Evolutionary conservation across 257 asterid genomes (phyloP).

Genomic region (Nicotiana paniculata): DNA sequence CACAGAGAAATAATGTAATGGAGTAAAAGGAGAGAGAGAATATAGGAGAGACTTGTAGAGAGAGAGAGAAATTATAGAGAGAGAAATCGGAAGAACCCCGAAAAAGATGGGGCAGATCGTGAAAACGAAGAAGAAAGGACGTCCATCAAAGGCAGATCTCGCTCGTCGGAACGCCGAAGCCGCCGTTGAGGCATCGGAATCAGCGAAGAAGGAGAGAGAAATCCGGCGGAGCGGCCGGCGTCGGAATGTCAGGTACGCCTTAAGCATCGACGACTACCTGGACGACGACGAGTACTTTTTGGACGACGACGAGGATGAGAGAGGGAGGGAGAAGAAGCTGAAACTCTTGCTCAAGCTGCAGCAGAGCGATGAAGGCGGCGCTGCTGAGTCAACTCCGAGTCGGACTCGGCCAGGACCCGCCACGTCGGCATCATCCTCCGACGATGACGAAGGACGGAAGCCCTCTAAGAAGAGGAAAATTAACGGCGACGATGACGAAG

Average conservation of each 20-base stretch:
- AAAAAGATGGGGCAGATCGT: constrained; percentile 85
- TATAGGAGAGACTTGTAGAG: constrained; percentile 13
- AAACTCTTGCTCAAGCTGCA: constrained; percentile 58
- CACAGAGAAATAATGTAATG: constrained; percentile 43
- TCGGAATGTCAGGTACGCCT: constrained; percentile 78
- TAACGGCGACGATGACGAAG: constrained; percentile 27
- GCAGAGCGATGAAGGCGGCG: constrained; percentile 17
- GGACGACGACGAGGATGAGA: constrained; percentile 59
- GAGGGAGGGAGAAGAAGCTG: constrained; percentile 73
- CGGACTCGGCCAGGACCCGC: constrained; percentile 44
- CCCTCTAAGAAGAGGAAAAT: constrained; percentile 75
- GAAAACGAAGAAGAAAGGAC: constrained; percentile 85
- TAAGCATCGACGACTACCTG: constrained; percentile 91
- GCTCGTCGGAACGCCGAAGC: constrained; percentile 22
- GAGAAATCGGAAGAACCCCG: constrained; percentile 28
- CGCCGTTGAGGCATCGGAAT: constrained; percentile 10
- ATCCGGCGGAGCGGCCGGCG: constrained; percentile 84
- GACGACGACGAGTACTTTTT: constrained; percentile 67
- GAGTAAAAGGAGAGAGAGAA: constrained; percentile 62
- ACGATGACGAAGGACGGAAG: constrained; percentile 28
- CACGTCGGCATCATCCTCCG: constrained; percentile 38
- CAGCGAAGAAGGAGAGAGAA: constrained; percentile 40
- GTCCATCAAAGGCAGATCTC: constrained; percentile 77
- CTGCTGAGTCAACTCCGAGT: constrained; percentile 22
- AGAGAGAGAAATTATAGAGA: constrained; percentile 24